Conservation (phyloP, 2,329 filamentous ascomycete genomes). For the Coleophoma eucalyptorum region DNA sequence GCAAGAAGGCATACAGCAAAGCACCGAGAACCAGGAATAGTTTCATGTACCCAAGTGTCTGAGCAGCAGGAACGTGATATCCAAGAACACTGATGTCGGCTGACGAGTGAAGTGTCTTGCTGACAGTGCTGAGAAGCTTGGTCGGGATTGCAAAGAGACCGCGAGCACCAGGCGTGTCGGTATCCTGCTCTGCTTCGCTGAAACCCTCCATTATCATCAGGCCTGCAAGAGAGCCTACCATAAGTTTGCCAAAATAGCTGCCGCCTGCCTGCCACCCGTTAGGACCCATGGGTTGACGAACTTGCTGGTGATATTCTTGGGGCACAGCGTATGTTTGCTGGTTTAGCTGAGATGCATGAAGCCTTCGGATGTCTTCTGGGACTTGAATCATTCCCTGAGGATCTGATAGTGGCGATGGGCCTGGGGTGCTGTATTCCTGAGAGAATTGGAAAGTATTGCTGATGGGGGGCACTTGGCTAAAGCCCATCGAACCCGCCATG, state of each 20-base stretch:
- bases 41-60: conserved; percentile 48
- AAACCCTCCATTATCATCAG: conserved; percentile 89
- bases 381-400: conserved; percentile 60
- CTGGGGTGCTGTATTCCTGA: conserved; percentile 23
- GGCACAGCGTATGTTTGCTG: conserved; percentile 27
- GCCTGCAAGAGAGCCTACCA: conserved; percentile 88
- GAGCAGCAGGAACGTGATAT: conserved; percentile 41
- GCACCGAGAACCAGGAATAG: conserved; percentile 48
- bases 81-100: conserved; percentile 47
- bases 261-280: conserved; percentile 51
- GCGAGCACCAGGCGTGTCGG: conserved; percentile 59
- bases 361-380: conserved; percentile 56
- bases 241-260: conserved; percentile 70
- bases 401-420: conserved; percentile 28
- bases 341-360: conserved; percentile 18
- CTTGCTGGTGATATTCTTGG: conserved; percentile 30
- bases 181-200: conserved; percentile 56
- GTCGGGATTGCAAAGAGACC: conserved; percentile 64
- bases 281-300: conserved; percentile 50
- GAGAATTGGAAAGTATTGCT: conserved; percentile 27
- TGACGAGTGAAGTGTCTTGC: conserved; percentile 36
- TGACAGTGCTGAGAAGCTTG: conserved; percentile 47
- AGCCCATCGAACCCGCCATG: conserved; percentile 65
- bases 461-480: conserved; percentile 49
- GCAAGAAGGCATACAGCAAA: conserved; percentile 51